These are phyloP conservation scores for Suillus brevipes DNA, from an alignment of 768 basidiomycete species.

Conservation along the genomic window DNA sequence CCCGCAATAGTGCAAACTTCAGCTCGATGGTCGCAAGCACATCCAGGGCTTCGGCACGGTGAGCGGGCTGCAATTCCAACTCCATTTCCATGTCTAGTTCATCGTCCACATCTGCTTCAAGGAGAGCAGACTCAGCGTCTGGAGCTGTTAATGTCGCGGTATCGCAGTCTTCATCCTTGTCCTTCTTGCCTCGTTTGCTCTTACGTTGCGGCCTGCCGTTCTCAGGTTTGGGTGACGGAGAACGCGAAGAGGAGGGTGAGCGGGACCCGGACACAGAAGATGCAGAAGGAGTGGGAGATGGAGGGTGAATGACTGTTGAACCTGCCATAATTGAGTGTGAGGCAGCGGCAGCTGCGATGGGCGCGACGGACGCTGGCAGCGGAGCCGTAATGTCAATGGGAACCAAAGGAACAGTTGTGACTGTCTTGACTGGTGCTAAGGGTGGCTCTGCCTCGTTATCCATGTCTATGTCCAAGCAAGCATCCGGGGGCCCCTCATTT, in stretches of 20 bases:
- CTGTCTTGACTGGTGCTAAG: slow-evolving; percentile 11
- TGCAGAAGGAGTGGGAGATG: slow-evolving; percentile 39
- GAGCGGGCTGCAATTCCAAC: slow-evolving; percentile 75
- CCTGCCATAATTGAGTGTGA: slow-evolving; percentile 53
- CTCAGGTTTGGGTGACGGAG: slow-evolving; percentile 40
- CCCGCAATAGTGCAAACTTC: slow-evolving; percentile 85
- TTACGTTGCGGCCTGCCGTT: slow-evolving; percentile 23
- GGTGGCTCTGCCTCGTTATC: slow-evolving; percentile 22
- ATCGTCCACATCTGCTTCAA: slow-evolving; percentile 30
- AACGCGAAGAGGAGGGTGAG: slow-evolving; percentile 38
- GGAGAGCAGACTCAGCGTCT: neutral
- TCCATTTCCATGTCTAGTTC: slow-evolving; percentile 53
- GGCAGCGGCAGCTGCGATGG: slow-evolving; percentile 38
- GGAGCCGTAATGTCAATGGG: slow-evolving; percentile 17
- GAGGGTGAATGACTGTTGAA: slow-evolving; percentile 38
- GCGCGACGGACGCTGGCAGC: slow-evolving; percentile 23
- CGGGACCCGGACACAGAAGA: slow-evolving; percentile 35
- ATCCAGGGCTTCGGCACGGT: slow-evolving; percentile 86
- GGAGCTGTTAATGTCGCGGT: neutral
- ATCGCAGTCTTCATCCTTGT: slow-evolving; percentile 18
- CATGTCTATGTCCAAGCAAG: slow-evolving; percentile 21
- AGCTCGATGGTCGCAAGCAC: slow-evolving; percentile 88
- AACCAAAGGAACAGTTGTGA: slow-evolving; percentile 1
- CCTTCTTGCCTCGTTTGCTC: slow-evolving; percentile 20
- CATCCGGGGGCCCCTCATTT: slow-evolving; percentile 21